phyloP scores from a whole-genome alignment of 2,329 filamentous ascomycete species.

The Trichoderma breve region DNA sequence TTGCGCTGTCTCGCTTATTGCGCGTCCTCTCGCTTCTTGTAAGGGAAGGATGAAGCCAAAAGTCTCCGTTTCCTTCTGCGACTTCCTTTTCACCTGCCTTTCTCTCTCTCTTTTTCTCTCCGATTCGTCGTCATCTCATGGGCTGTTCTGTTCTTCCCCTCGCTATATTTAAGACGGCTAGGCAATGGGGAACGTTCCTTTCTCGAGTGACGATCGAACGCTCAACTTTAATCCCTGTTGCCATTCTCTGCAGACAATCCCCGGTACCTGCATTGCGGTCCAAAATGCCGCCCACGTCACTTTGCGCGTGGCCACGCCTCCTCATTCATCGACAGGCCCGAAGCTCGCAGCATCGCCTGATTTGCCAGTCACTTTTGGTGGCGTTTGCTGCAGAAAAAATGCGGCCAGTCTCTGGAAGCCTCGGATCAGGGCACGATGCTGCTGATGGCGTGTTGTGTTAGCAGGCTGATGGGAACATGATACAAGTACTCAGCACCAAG shows the following conservation, averaged over 20 bases:
- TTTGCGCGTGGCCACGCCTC: slow-evolving; percentile 13
- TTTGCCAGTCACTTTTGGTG: not conserved
- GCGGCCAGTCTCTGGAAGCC: not conserved
- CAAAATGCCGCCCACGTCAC: slow-evolving; percentile 19
- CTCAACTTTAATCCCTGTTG: slow-evolving; percentile 8
- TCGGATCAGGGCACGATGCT: not conserved
- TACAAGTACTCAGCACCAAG: not conserved
- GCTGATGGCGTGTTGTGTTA: not conserved
- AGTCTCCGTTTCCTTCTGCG: not conserved
- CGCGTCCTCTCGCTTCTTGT: not conserved
- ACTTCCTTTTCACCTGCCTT: not conserved
- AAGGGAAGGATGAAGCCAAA: not conserved
- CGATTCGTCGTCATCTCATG: not conserved
- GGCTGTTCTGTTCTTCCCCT: not conserved
- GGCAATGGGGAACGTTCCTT: not conserved
- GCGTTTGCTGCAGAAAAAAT: not conserved
- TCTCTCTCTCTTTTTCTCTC: not conserved
- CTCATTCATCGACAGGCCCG: not conserved
- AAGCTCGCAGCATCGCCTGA: slow-evolving; percentile 2
- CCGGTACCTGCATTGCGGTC: slow-evolving; percentile 18
- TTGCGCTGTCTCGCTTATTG: not conserved
- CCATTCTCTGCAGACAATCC: slow-evolving; percentile 12
- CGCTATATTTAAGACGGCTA: not conserved
- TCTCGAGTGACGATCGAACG: not conserved
- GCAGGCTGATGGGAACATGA: not conserved